Base-by-base conservation (phyloP, 306 rosid genomes). In the Prosopis cineraria region DNA sequence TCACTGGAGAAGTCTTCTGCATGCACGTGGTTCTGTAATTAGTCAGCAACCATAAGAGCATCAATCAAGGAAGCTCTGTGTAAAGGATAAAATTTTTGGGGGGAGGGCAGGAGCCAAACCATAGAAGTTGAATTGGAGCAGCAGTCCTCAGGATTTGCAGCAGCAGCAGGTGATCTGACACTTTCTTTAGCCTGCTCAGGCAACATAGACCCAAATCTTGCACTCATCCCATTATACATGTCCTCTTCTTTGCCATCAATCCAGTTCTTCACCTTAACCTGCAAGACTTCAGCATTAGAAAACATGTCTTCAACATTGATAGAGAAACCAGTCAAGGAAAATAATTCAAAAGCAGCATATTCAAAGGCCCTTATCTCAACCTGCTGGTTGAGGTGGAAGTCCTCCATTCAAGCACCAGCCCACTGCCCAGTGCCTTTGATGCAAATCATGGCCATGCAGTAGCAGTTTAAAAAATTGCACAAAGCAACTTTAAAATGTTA, bases 181-280 rank as follows among this genome's bases (percentile, higher is more conserved):
- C 53, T 60, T 45, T 84, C 56, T 25, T 85, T 78, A 24, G 76
- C 80, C 11, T 74, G 11, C 27, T 84, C 58, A 31, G 99, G 97
- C 80, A 93, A 39, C 50, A 50, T 17, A 53, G 94, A 82, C 78
- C 99, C 97, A 72, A 96, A 96, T 53, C 36, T 78, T 63, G 98
- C 99, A 78, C 77, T 85, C 80, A 90, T 66, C 39, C 89, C 98
- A 47, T 74, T 78, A 12, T 81, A 50, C 80, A 43, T 74, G 56
- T 67, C 40, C 14, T 53, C 91, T 81, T 86, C 82, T 17, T 62
- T 78, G 41, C 90, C 93, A 82, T 88, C 84, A 43, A 88, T 70
- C 97, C 97, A 96, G 41, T 13, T 81, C 82, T 79, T 74, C 70
- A 91, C 90, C 89, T 88, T 93, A 25, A 89, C 83, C 99, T 96